phyloP scores from a whole-genome alignment of 2,329 filamentous ascomycete species.

The Verticillium tricorpus region DNA sequence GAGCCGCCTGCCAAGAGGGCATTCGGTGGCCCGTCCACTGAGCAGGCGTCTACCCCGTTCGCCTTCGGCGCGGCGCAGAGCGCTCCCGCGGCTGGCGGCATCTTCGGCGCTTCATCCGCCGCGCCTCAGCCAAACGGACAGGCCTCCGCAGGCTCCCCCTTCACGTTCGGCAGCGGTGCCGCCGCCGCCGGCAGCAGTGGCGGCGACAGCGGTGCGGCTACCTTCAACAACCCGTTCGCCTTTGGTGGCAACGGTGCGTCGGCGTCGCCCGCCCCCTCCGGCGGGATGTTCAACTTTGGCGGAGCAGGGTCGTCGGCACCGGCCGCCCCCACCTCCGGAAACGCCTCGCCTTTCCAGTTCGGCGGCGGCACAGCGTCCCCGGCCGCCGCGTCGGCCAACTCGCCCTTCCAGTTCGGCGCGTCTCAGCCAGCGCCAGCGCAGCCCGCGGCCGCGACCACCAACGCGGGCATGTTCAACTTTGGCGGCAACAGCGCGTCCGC shows the following conservation, averaged over 20 bases:
- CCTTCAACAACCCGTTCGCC: slow-evolving; percentile 37
- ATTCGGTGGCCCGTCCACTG: slow-evolving; percentile 26
- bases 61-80: slow-evolving; percentile 30
- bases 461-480: slow-evolving; percentile 3
- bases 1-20: slow-evolving; percentile 31
- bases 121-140: slow-evolving; percentile 9
- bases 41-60: slow-evolving; percentile 23
- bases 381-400: slow-evolving; percentile 4
- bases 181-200: slow-evolving; percentile 6
- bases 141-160: slow-evolving; percentile 18
- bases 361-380: slow-evolving; percentile 20
- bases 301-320: slow-evolving; percentile 13
- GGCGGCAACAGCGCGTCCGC: slow-evolving; percentile 7
- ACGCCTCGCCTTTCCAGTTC: slow-evolving; percentile 32
- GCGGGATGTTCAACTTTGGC: slow-evolving; percentile 34
- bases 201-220: slow-evolving; percentile 3
- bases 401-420: slow-evolving; percentile 12
- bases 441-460: neutral
- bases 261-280: slow-evolving; percentile 17
- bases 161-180: slow-evolving; percentile 17
- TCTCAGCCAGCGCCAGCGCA: neutral
- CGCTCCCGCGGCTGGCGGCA: slow-evolving; percentile 10
- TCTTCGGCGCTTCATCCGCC: slow-evolving; percentile 8
- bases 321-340: slow-evolving; percentile 8
- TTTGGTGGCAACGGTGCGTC: slow-evolving; percentile 18